Evolutionary conservation across 2,329 filamentous ascomycete genomes (phyloP), one percentile per base, ranked within the genome.

Genomic region (Exophiala sideris): DNA sequence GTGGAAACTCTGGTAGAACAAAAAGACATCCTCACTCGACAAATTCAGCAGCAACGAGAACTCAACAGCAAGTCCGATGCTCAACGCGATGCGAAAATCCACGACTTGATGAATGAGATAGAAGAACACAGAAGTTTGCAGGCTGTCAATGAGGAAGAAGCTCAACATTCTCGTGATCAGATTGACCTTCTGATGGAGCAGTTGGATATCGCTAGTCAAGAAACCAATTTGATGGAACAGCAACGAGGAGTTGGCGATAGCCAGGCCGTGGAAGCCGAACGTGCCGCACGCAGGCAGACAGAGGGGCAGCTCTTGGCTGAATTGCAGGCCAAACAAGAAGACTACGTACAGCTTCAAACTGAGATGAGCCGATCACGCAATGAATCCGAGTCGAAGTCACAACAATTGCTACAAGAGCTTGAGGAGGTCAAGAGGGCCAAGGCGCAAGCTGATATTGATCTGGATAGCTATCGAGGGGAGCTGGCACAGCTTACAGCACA

Each of bases 11-110:
- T 96, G 34, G 86, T 89, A 58, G 89, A 96, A 64, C 91, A 97
- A 68, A 95, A 96, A 68, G 83, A 84, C 45, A 91, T 96, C 18
- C 79, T 97, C 7, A 87, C 92, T 65, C 84, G 91, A 40, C 91
- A 97, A 69, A 92, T 96, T 65, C 92, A 95, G 73, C 91, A 97
- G 68, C 92, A 97, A 72, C 87, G 91, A 54, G 90, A 95, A 66
- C 80, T 96, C 53, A 95, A 95, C 72, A 91, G 80, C 74, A 91
- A 91, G 66, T 91, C 89, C 1, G 90, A 95, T 62, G 77, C 76
- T 11, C 71, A 80, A 61, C 76, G 79, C 45, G 76, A 79, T 61
- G 71, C 72, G 14, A 72, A 76, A 54, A 73, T 78, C 36, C 68
- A 68, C 24, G 71, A 76, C 33, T 61, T 79, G 48, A 71, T 70